Conservation (phyloP, 2,329 filamentous ascomycete species). For the Rutstroemia sp. region DNA sequence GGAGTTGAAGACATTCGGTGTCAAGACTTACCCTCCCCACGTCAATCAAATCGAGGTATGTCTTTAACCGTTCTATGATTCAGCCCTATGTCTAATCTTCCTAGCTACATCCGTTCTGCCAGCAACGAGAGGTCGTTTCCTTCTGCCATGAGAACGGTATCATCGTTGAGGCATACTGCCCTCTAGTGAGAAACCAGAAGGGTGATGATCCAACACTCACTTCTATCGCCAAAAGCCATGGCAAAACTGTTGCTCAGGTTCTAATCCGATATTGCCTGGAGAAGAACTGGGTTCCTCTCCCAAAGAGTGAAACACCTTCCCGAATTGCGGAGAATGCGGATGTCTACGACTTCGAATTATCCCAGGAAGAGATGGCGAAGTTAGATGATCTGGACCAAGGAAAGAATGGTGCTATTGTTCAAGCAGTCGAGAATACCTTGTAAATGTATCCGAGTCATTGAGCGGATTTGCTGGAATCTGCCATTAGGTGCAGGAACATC, state of each 20-base stretch:
- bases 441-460: not conserved
- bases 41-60: constrained; percentile 11
- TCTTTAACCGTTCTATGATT: constrained; percentile 18
- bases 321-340: constrained; percentile 54
- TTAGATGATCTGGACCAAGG: constrained; percentile 46
- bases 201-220: constrained; percentile 45
- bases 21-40: constrained; percentile 3
- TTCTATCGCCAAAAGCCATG: constrained; percentile 49
- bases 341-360: constrained; percentile 48
- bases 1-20: constrained; percentile 3
- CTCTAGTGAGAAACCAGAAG: constrained; percentile 52
- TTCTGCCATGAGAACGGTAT: constrained; percentile 42
- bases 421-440: constrained; percentile 21
- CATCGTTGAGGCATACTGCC: constrained; percentile 44
- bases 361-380: constrained; percentile 46
- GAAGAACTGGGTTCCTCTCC: constrained; percentile 60
- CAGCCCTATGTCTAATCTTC: not conserved
- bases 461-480: not conserved
- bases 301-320: constrained; percentile 54
- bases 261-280: constrained; percentile 50
- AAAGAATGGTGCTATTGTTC: constrained; percentile 32
- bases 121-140: constrained; percentile 48
- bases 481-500: not conserved
- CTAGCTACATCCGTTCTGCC: constrained; percentile 56
- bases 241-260: constrained; percentile 55